phyloP scores from a whole-genome alignment of 164 flowering plant species.

The Buxus sempervirens region DNA sequence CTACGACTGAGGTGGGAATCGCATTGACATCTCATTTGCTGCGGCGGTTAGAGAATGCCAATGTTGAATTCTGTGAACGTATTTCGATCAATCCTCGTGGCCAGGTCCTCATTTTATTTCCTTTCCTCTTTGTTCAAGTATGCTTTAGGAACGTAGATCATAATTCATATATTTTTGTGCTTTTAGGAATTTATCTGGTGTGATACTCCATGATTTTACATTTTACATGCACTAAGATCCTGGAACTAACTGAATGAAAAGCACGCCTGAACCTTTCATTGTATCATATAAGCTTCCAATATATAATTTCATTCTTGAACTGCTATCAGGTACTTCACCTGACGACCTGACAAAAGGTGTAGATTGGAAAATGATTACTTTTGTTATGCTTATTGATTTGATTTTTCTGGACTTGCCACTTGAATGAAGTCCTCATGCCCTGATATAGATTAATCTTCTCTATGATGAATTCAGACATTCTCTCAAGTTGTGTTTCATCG shows the following conservation, averaged over 20 bases:
- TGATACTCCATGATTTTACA: too few species aligned
- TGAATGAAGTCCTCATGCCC: background rate
- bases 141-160: background rate
- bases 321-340: background rate
- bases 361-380: background rate
- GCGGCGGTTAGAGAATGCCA: slow-evolving; percentile 68
- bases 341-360: background rate
- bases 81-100: slow-evolving; percentile 89
- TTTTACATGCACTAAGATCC: background rate
- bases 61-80: slow-evolving; percentile 77
- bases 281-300: background rate
- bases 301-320: background rate
- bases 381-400: background rate
- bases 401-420: background rate
- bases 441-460: background rate
- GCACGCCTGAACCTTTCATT: background rate
- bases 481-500: slow-evolving; percentile 88
- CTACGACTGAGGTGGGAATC: slow-evolving; percentile 83
- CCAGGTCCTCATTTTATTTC: slow-evolving; percentile 47
- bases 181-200: too few species aligned
- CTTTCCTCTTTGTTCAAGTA: background rate
- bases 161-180: too few species aligned
- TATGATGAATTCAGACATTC: slow-evolving; percentile 48
- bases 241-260: background rate
- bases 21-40: slow-evolving; percentile 88